Evolutionary conservation across 2,329 filamentous ascomycete species (phyloP).

Genomic region (Penicillium carneum): DNA sequence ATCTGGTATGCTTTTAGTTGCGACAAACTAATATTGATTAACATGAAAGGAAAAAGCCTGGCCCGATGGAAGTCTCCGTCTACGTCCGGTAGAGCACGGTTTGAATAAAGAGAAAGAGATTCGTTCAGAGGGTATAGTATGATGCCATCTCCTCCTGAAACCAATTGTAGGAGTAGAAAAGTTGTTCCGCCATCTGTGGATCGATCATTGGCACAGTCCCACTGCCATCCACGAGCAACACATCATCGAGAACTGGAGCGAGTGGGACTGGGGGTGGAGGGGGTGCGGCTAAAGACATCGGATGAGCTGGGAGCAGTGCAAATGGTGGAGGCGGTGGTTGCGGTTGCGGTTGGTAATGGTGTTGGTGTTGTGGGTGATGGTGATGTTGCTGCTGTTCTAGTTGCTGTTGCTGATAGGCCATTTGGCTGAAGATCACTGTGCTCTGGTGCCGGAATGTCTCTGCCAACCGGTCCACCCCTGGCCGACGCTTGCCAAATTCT

Average conservation of each 20-base stretch:
- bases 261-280: conserved; percentile 38
- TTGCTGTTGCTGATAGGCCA: conserved; percentile 47
- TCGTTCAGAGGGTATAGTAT: conserved; percentile 47
- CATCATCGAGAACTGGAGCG: conserved; percentile 47
- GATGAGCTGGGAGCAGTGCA: conserved; percentile 30
- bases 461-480: conserved; percentile 47
- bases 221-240: conserved; percentile 44
- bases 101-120: conserved; percentile 18
- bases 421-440: conserved; percentile 48
- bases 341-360: conserved; percentile 10
- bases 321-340: conserved; percentile 17
- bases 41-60: conserved; percentile 4
- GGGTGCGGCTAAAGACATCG: conserved; percentile 31
- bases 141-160: conserved; percentile 51
- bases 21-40: background rate
- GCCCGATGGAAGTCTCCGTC: conserved; percentile 7
- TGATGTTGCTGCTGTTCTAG: conserved; percentile 33
- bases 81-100: conserved; percentile 9
- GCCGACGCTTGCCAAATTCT: conserved; percentile 49
- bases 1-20: background rate
- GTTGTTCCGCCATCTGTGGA: conserved; percentile 47
- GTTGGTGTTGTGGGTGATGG: conserved; percentile 29
- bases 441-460: conserved; percentile 51
- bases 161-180: conserved; percentile 51
- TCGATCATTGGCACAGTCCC: conserved; percentile 44